phyloP scores from a whole-genome alignment of 805 yeast species.

The Candida maltosa region DNA sequence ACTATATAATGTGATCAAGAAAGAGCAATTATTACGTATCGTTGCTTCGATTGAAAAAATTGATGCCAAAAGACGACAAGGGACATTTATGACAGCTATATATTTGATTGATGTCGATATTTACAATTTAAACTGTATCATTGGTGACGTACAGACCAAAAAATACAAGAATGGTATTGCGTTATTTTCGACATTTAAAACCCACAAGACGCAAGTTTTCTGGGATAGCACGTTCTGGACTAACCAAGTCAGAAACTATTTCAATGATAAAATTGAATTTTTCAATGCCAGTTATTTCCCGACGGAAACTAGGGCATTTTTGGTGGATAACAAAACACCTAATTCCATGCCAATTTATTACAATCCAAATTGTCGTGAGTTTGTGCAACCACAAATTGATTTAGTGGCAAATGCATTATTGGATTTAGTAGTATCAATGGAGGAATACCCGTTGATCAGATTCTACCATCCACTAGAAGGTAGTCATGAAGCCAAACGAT shows the following conservation, averaged over 20 bases:
- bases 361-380: conserved; percentile 58
- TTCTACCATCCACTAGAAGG: conserved; percentile 55
- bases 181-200: conserved; percentile 59
- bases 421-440: conserved; percentile 70
- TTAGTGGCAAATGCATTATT: conserved; percentile 64
- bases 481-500: conserved; percentile 50
- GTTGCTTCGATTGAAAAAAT: conserved; percentile 65
- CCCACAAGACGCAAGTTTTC: conserved; percentile 3
- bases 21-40: conserved; percentile 46
- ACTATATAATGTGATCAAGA: conserved; percentile 45
- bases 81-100: conserved; percentile 69
- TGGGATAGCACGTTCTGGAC: conserved; percentile 20
- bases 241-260: conserved; percentile 27
- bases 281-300: conserved; percentile 50
- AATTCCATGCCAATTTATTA: conserved; percentile 72
- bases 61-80: conserved; percentile 59
- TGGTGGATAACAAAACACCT: conserved; percentile 50
- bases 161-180: conserved; percentile 75
- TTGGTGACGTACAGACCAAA: conserved; percentile 69
- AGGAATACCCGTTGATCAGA: conserved; percentile 86
- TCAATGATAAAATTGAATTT: conserved; percentile 22
- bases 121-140: conserved; percentile 70
- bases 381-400: conserved; percentile 56
- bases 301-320: conserved; percentile 65
- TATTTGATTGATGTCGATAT: conserved; percentile 71